Evolutionary conservation across 2,329 filamentous ascomycete genomes (phyloP).

Genomic region (Pezizomycotina sp.): DNA sequence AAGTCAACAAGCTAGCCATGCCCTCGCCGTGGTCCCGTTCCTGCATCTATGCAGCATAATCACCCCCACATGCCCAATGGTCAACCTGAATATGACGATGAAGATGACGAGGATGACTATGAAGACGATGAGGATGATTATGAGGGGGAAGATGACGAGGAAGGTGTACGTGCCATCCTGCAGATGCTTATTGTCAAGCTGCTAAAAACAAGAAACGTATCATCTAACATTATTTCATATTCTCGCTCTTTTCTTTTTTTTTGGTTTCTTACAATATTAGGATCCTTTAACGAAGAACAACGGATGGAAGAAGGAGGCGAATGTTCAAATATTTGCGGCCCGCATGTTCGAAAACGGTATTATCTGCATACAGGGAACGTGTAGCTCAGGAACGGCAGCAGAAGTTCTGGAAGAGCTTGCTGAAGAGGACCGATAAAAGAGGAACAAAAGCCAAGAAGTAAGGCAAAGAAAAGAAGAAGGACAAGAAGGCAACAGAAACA

Average conservation of each 20-base stretch:
- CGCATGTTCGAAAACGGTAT: conserved; percentile 93
- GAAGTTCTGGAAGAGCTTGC: conserved; percentile 77
- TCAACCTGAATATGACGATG: conserved; percentile 2
- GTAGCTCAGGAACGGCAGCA: conserved; percentile 83
- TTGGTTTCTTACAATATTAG: no score
- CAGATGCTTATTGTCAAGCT: no score
- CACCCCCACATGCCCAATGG: conserved; percentile 7
- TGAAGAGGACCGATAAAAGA: conserved; percentile 70
- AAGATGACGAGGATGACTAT: conserved; percentile 5
- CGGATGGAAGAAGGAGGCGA: conserved; percentile 95
- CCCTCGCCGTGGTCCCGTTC: no score
- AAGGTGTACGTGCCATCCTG: not conserved
- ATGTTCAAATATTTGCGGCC: conserved; percentile 99
- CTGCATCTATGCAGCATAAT: no score
- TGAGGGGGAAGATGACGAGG: conserved; percentile 1
- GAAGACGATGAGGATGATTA: conserved; percentile 1
- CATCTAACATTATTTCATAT: no score
- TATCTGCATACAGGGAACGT: conserved; percentile 95
- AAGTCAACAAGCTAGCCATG: conserved; percentile 48
- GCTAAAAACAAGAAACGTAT: no score
- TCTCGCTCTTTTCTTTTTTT: no score
- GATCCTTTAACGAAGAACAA: conserved; percentile 96
- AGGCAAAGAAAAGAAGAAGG: conserved; percentile 81
- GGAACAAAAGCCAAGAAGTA: conserved; percentile 86
- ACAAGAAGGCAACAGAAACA: conserved; percentile 75